A percentile compares a stretch with the other conserved stretches of the same genome.
phyloP scores from a whole-genome alignment of 1,139 yeast species.

The Pichia cactophila region DNA sequence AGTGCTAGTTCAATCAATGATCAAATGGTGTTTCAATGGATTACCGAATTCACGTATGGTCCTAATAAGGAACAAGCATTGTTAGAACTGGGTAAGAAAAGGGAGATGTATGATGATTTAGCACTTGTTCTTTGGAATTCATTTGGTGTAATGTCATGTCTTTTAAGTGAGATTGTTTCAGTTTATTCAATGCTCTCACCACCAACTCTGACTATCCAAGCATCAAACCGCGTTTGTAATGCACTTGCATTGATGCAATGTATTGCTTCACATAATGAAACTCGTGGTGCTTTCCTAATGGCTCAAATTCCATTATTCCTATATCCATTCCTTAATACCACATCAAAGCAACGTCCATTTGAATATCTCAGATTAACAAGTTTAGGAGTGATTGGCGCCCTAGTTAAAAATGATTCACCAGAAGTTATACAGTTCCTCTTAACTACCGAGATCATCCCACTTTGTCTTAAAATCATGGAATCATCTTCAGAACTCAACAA shows the following conservation, averaged over 20 bases:
- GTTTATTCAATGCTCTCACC: conserved; percentile 89
- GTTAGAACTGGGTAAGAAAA: conserved; percentile 81
- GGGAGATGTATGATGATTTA: conserved; percentile 91
- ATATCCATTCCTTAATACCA: conserved; percentile 89
- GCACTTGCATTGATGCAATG: conserved; percentile 92
- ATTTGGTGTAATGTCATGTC: conserved; percentile 90
- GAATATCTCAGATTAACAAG: conserved; percentile 90
- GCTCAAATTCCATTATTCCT: conserved; percentile 90
- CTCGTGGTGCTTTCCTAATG: conserved; percentile 72
- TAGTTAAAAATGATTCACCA: conserved; percentile 91
- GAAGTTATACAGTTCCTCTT: conserved; percentile 87
- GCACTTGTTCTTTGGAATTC: conserved; percentile 94
- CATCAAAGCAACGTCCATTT: conserved; percentile 85
- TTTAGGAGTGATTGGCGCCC: conserved; percentile 93
- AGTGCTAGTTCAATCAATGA: conserved; percentile 50
- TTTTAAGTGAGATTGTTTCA: conserved; percentile 80
- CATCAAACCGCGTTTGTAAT: conserved; percentile 92
- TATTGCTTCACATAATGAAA: conserved; percentile 91
- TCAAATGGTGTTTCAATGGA: conserved; percentile 85
- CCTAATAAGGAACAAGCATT: conserved; percentile 89
- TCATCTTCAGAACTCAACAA: conserved; percentile 88
- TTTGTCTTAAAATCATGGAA: conserved; percentile 92
- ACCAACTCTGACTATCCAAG: conserved; percentile 74
- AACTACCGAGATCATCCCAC: conserved; percentile 91
- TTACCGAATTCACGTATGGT: conserved; percentile 80